Conservation (phyloP, 371 early-diverging fungal species). For the Circinella minor region DNA sequence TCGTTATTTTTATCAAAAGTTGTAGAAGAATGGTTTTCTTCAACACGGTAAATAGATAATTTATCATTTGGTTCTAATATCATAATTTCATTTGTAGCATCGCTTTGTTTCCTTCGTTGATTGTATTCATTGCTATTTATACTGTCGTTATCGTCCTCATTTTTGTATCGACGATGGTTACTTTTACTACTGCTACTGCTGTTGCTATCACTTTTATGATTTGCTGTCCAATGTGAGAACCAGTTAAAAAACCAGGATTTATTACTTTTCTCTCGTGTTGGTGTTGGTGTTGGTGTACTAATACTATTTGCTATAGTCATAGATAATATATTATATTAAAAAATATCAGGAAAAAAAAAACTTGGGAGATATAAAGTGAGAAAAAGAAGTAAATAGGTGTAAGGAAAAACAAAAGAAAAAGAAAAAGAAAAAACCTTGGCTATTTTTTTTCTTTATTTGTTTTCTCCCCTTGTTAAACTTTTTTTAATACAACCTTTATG, state of each 20-base stretch:
- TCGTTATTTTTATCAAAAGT: constrained; percentile 1
- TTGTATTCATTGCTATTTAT: neutral
- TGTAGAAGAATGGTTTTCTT: constrained; percentile 2
- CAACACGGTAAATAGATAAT: constrained; percentile 1
- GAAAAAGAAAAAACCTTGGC: neutral
- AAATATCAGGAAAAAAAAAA: neutral
- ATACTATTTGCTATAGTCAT: neutral
- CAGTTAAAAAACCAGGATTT: constrained; percentile 20
- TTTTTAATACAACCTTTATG: neutral
- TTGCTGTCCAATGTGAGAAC: constrained; percentile 9
- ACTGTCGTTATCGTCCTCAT: neutral
- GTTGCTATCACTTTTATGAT: neutral
- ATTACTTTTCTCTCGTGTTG: constrained; percentile 7
- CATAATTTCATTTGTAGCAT: neutral
- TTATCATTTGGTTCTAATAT: neutral
- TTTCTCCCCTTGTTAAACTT: constrained; percentile 3
- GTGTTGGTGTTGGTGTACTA: too few species aligned
- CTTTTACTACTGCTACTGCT: neutral
- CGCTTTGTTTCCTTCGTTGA: too few species aligned
- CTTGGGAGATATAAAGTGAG: neutral
- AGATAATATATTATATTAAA: neutral
- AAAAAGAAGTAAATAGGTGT: neutral
- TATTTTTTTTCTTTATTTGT: constrained; percentile 11
- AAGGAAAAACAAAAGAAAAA: constrained; percentile 4
- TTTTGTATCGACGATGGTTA: neutral